phyloP scores from a whole-genome alignment of 1,284 basidiomycete species.

The Cutaneotrichosporon dermatis region DNA sequence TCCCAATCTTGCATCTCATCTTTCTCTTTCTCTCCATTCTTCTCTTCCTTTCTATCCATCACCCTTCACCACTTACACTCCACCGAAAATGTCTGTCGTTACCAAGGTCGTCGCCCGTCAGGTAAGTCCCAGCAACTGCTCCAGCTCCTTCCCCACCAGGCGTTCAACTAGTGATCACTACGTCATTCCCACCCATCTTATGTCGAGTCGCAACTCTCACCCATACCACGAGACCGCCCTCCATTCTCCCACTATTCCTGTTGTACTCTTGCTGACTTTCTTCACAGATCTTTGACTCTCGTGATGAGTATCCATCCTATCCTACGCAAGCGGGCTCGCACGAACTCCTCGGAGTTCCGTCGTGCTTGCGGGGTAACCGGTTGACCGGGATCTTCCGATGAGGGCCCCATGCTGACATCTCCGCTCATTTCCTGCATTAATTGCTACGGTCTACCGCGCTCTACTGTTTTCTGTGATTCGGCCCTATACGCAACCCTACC shows the following conservation, averaged over 20 bases:
- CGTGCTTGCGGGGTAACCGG: not conserved
- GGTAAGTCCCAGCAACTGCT: slow-evolving; percentile 50
- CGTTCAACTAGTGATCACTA: not conserved
- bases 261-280: slow-evolving; percentile 5
- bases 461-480: slow-evolving; percentile 17
- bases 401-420: slow-evolving; percentile 23
- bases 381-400: not conserved
- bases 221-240: no score
- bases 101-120: slow-evolving; percentile 82
- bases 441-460: not conserved
- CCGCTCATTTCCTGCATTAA: not conserved
- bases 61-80: not conserved
- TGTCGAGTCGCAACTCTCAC: no score
- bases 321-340: not conserved
- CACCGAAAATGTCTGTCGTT: slow-evolving; percentile 63
- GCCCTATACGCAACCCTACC: slow-evolving; percentile 65
- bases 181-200: not conserved
- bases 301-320: slow-evolving; percentile 55
- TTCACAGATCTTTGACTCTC: slow-evolving; percentile 90
- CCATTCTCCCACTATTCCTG: not conserved
- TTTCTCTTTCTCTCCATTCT: slow-evolving; percentile 4
- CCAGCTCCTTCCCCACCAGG: not conserved
- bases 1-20: not conserved
- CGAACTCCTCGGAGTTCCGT: not conserved
- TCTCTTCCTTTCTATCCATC: slow-evolving; percentile 6